phyloP scores from a whole-genome alignment of 192 early-diverging fungal genomes.

The Dissophora ornata region DNA sequence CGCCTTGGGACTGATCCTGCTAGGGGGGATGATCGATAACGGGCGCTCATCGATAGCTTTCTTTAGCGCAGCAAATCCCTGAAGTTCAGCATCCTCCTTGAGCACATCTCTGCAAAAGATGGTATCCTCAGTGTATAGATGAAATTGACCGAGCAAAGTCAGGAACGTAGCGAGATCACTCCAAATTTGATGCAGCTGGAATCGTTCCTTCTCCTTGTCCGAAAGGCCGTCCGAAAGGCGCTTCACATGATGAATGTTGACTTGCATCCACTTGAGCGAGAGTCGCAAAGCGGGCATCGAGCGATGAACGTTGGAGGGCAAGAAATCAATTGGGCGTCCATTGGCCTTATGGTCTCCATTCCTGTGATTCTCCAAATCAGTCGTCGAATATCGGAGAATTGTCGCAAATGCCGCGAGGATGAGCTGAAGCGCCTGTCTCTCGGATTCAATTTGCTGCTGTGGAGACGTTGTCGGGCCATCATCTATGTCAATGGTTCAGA shows the following conservation, averaged over 20 bases:
- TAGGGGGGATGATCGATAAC: constrained; percentile 47
- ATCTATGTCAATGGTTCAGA: too few species aligned
- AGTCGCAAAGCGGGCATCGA: constrained; percentile 41
- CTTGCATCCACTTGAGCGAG: constrained; percentile 45
- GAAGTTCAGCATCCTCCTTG: constrained; percentile 57
- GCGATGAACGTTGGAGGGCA: constrained; percentile 50
- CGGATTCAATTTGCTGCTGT: constrained; percentile 30
- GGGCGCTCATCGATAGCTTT: constrained; percentile 47
- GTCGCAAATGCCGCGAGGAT: constrained; percentile 45
- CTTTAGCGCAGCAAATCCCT: constrained; percentile 55
- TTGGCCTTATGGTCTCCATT: constrained; percentile 41
- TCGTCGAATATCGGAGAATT: constrained; percentile 23
- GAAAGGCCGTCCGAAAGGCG: constrained; percentile 41
- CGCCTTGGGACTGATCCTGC: constrained; percentile 47
- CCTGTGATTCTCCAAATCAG: constrained; percentile 41
- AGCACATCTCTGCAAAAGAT: constrained; percentile 53
- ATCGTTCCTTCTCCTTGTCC: constrained; percentile 18
- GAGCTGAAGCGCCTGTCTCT: constrained; percentile 42
- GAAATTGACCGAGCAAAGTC: constrained; percentile 24
- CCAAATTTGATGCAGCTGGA: constrained; percentile 31
- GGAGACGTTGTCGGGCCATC: constrained; percentile 23
- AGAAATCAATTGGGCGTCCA: constrained; percentile 34
- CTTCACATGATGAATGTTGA: constrained; percentile 51
- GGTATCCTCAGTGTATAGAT: constrained; percentile 33
- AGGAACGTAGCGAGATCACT: constrained; percentile 23